A percentile compares a stretch with the other conserved stretches of the same genome.
Conservation (phyloP, 306 rosid species). For the Fagus sylvatica region DNA sequence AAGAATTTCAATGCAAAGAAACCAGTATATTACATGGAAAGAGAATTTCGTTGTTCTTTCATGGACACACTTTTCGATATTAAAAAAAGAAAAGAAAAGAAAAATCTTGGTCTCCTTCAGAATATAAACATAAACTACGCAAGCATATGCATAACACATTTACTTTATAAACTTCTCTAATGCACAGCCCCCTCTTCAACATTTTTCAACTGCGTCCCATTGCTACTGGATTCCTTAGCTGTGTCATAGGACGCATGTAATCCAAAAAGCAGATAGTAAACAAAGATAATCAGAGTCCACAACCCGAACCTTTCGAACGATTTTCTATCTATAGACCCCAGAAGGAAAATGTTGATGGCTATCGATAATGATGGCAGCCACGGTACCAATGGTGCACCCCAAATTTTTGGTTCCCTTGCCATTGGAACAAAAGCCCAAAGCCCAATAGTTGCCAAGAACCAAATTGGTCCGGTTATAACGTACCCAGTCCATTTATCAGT, state of each 20-base stretch:
- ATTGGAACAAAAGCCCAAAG: conserved; percentile 56
- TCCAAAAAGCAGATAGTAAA: conserved; percentile 46
- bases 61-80: background rate
- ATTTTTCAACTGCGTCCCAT: background rate
- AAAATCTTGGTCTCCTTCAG: background rate
- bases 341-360: conserved; percentile 69
- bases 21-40: too few species aligned
- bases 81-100: too few species aligned
- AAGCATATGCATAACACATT: background rate
- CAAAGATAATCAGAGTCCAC: conserved; percentile 38
- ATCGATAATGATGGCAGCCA: conserved; percentile 73
- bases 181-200: conserved; percentile 3
- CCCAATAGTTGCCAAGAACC: conserved; percentile 50
- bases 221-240: conserved; percentile 32
- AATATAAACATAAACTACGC: background rate
- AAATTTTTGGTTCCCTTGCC: conserved; percentile 57
- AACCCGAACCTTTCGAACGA: conserved; percentile 50
- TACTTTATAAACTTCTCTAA: background rate
- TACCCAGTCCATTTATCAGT: conserved; percentile 51
- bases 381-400: conserved; percentile 86
- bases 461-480: conserved; percentile 40
- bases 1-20: too few species aligned
- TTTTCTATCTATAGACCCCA: conserved; percentile 64
- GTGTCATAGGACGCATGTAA: conserved; percentile 53
- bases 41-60: too few species aligned